These are phyloP conservation scores for Canna indica DNA, from an alignment of 176 grass and related monocot species.

Conservation along the genomic window DNA sequence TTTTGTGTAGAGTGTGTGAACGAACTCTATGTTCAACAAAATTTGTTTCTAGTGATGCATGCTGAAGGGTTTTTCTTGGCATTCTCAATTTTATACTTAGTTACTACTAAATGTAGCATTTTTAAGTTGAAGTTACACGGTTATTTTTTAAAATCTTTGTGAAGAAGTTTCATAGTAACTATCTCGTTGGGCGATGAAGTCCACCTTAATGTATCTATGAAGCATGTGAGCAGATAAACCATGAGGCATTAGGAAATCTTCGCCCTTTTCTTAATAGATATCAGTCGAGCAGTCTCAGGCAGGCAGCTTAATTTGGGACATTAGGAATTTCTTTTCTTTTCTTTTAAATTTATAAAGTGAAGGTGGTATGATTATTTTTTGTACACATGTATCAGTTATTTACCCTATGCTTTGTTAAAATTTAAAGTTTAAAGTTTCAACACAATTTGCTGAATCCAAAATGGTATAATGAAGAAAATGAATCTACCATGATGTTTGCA, in stretches of 20 bases:
- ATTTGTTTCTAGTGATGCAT: not conserved
- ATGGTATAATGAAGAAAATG: not conserved
- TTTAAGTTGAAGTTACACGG: not conserved
- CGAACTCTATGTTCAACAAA: not conserved
- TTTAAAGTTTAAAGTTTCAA: not conserved
- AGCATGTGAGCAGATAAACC: not conserved
- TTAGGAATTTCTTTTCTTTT: not conserved
- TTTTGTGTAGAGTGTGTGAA: not conserved
- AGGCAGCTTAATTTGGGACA: not conserved
- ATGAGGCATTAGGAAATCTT: not conserved
- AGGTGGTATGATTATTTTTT: not conserved
- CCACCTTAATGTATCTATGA: not conserved
- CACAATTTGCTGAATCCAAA: not conserved
- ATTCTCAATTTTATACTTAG: not conserved
- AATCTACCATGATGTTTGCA: not conserved
- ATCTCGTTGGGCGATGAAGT: not conserved
- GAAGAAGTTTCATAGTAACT: not conserved
- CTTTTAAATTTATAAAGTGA: not conserved
- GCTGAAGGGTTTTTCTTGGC: not conserved
- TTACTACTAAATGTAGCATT: not conserved
- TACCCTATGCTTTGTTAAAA: not conserved
- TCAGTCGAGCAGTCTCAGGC: not conserved
- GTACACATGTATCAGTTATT: not conserved
- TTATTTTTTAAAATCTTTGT: not conserved
- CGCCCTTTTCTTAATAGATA: not conserved